Conservation (phyloP, 2,329 filamentous ascomycete genomes). For the Diaporthe sp. region DNA sequence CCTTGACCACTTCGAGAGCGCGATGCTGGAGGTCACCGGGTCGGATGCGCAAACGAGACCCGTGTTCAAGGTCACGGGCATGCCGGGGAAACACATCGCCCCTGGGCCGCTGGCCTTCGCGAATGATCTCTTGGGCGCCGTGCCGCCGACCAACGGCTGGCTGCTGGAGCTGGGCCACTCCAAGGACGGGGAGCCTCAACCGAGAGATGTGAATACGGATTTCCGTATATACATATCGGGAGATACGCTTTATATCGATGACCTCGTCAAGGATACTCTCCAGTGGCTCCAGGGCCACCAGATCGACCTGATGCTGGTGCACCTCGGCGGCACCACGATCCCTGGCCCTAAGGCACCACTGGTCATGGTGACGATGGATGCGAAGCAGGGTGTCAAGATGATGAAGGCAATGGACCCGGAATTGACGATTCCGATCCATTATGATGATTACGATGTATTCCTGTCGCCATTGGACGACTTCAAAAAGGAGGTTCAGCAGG, state of each 20-base stretch:
- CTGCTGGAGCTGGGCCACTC: slow-evolving; percentile 72
- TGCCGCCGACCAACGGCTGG: slow-evolving; percentile 77
- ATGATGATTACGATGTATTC: slow-evolving; percentile 75
- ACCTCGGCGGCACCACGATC: slow-evolving; percentile 76
- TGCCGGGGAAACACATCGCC: slow-evolving; percentile 75
- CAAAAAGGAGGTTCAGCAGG: slow-evolving; percentile 65
- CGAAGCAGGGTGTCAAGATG: slow-evolving; percentile 71
- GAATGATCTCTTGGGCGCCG: slow-evolving; percentile 55
- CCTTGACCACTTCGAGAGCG: slow-evolving; percentile 68
- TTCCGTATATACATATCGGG: slow-evolving; percentile 77
- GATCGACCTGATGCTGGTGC: slow-evolving; percentile 76
- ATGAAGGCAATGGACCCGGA: slow-evolving; percentile 72
- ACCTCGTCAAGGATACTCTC: slow-evolving; percentile 73
- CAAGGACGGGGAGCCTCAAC: slow-evolving; percentile 26
- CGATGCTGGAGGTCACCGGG: slow-evolving; percentile 52
- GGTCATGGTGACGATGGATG: slow-evolving; percentile 79
- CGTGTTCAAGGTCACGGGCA: slow-evolving; percentile 69
- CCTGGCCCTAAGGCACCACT: slow-evolving; percentile 70
- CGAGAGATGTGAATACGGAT: slow-evolving; percentile 57
- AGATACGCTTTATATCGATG: slow-evolving; percentile 70
- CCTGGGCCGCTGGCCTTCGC: slow-evolving; percentile 55
- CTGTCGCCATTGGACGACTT: slow-evolving; percentile 72
- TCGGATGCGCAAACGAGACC: slow-evolving; percentile 45
- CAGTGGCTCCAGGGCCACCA: slow-evolving; percentile 64
- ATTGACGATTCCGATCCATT: slow-evolving; percentile 74